These are phyloP conservation scores for Ganoderma sinense DNA, from an alignment of 1,284 basidiomycete genomes.

Conservation along the genomic window DNA sequence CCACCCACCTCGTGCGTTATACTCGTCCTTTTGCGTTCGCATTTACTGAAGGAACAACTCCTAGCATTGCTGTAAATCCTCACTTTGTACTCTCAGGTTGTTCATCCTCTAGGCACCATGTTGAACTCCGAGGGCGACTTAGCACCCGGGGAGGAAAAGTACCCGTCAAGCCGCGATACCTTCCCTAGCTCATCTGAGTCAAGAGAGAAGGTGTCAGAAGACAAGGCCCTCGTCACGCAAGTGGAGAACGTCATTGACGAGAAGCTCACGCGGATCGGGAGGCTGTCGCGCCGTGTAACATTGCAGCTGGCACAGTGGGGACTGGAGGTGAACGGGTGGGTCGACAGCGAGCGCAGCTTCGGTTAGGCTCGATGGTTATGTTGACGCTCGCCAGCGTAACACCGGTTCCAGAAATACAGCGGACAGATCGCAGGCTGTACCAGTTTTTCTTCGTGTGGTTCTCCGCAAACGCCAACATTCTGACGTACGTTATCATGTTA, in stretches of 20 bases:
- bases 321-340: slow-evolving; percentile 39
- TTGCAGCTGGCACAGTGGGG: slow-evolving; percentile 34
- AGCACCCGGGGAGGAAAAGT: slow-evolving; percentile 15
- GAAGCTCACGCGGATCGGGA: slow-evolving; percentile 18
- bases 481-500: slow-evolving; percentile 47
- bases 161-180: slow-evolving; percentile 8
- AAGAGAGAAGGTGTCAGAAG: slow-evolving; percentile 9
- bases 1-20: not conserved
- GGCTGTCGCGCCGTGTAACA: slow-evolving; percentile 24
- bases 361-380: not conserved
- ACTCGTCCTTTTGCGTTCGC: not conserved
- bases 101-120: slow-evolving; percentile 4
- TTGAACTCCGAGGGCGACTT: slow-evolving; percentile 12
- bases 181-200: slow-evolving; percentile 11
- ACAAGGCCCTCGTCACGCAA: slow-evolving; percentile 12
- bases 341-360: not conserved
- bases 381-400: slow-evolving; percentile 49
- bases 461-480: slow-evolving; percentile 66
- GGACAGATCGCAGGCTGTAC: slow-evolving; percentile 61
- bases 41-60: not conserved
- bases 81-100: not conserved
- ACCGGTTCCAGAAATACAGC: slow-evolving; percentile 53
- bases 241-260: slow-evolving; percentile 22
- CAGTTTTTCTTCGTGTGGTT: slow-evolving; percentile 77
- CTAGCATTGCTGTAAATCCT: not conserved